Base-by-base conservation (phyloP, 768 basidiomycete genomes). In the Kwoniella dendrophila region DNA sequence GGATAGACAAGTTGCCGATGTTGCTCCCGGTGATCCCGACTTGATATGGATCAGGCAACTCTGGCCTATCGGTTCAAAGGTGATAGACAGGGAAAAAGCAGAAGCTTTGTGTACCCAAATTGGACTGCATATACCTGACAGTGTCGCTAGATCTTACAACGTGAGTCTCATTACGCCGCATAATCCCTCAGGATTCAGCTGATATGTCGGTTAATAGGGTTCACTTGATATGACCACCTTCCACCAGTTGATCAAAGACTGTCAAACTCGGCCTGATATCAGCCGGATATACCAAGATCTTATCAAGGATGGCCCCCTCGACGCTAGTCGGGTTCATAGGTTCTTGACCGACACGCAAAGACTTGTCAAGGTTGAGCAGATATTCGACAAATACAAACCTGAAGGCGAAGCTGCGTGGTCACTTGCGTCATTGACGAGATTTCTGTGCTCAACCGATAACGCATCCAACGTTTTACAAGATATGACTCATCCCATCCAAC, bases 241-340 rank as follows among this genome's bases (percentile, higher is more conserved):
- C 76, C 87, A 89, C 67, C 82, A 80, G 12, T 92, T 98, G 63
- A 88, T 94, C 65, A 89, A 88, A 71, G 77, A 86, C 32, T 83
- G 96, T 58, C 94, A 92, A 75, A 82, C 84, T n/a, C 86, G 95
- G 16, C 87, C 89, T 0, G 95, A 98, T 49, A 76, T 98, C 0
- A 86, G 89, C 55, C 71, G 81, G 0, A 78, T 96, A 27, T 89
- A 87, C 76, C 80, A 80, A 62, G 79, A 76, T 30, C 64, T 86
- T 0, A 56, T 64, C 32, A 27, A 51, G 36, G 56, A 78, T 1
- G 82, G 82, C 43, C 69, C 48, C 8, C 78, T 84, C 51, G 79
- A 75, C 62, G 83, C 74, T 53, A 14, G 33, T 24, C 69, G 75
- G 0, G 87, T 88, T 66, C 79, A 80, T 41, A 59, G 67, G 27